A percentile compares a stretch with the other conserved stretches of the same genome.
These are phyloP conservation scores for Tetrahymena malaccensis DNA, from an alignment of 73 alveolate genomes.

Conservation along the genomic window DNA sequence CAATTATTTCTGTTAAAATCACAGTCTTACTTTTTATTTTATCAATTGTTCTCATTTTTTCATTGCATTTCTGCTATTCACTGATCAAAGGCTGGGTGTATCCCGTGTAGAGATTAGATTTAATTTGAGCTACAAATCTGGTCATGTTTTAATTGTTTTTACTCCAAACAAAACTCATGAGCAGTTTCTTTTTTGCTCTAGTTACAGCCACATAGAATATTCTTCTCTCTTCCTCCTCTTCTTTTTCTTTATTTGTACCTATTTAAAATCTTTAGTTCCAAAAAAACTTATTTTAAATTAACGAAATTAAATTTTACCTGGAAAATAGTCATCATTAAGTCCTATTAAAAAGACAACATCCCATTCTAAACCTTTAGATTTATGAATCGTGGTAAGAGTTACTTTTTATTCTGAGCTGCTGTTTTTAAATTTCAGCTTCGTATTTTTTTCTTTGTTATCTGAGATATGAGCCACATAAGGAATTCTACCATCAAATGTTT, in stretches of 20 bases:
- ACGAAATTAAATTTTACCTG: not conserved
- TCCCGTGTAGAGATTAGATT: not conserved
- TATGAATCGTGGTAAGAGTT: not conserved
- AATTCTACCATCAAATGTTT: not conserved
- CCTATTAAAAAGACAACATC: not conserved
- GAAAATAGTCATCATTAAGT: not conserved
- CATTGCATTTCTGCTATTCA: not conserved
- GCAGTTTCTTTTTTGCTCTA: not conserved
- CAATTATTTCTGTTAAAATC: not conserved
- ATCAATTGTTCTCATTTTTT: not conserved
- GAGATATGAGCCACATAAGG: not conserved
- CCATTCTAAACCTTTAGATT: not conserved
- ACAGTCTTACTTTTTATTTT: not conserved
- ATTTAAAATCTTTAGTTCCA: not conserved
- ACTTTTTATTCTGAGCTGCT: not conserved
- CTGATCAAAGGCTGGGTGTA: not conserved
- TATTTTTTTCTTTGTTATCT: not conserved
- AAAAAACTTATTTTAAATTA: not conserved
- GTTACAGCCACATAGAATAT: not conserved
- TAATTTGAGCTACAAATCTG: not conserved
- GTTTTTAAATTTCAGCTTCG: not conserved
- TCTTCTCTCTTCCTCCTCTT: not conserved
- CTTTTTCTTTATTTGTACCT: not conserved
- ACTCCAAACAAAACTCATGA: not conserved
- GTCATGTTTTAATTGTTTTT: not conserved